Conservation (phyloP, 148 eudicot genomes). For the Rhododendron williamsianum region DNA sequence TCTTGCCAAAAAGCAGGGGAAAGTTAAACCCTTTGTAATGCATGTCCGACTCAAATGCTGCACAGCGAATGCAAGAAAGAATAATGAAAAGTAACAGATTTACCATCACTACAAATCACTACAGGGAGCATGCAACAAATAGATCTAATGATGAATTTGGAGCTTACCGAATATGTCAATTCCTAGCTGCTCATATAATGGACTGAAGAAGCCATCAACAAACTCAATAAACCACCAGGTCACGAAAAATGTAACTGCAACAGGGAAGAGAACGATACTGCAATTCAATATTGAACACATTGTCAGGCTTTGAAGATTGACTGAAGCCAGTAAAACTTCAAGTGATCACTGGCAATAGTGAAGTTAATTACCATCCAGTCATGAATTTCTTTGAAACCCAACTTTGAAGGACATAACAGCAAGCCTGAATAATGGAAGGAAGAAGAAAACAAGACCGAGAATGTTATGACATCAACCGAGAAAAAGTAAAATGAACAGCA, state of each 20-base stretch:
- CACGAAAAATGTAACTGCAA: constrained; percentile 62
- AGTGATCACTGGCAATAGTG: constrained; percentile 6
- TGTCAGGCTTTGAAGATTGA: constrained; percentile 11
- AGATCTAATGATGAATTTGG: neutral
- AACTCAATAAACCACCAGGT: constrained; percentile 76
- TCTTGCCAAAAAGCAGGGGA: neutral
- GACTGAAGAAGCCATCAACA: constrained; percentile 75
- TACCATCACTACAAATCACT: neutral
- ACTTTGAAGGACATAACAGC: constrained; percentile 63
- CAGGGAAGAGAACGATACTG: constrained; percentile 70
- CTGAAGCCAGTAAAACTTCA: neutral
- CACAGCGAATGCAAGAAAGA: neutral
- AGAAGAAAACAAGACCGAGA: neutral
- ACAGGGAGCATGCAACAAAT: neutral
- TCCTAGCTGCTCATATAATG: constrained; percentile 57
- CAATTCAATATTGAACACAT: constrained; percentile 21
- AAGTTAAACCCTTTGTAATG: neutral
- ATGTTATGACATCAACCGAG: neutral
- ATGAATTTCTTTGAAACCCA: constrained; percentile 67
- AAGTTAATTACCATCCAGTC: constrained; percentile 60
- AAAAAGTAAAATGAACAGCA: neutral
- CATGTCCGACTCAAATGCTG: neutral
- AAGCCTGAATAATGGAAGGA: constrained; percentile 35
- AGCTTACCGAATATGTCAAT: constrained; percentile 54
- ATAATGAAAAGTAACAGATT: neutral